These are phyloP conservation scores for Aspergillus novoparasiticus DNA, from an alignment of 2,329 filamentous ascomycete genomes.

Conservation along the genomic window DNA sequence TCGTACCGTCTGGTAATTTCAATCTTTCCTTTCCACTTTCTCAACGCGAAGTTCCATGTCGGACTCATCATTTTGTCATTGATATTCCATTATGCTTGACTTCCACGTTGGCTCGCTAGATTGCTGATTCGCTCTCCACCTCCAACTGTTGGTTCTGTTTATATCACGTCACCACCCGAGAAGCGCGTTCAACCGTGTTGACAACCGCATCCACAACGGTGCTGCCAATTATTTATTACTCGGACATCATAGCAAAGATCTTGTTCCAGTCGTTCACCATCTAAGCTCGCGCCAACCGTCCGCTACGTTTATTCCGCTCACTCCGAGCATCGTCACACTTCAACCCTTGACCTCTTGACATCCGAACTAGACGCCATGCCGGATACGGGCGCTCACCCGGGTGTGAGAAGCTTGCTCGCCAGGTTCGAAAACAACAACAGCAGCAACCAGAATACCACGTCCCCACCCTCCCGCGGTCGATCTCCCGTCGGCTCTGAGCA, in stretches of 20 bases:
- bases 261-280: background rate
- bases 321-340: background rate
- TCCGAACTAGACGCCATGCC: slow-evolving; percentile 17
- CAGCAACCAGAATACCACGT: slow-evolving; percentile 57
- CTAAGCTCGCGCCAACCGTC: background rate
- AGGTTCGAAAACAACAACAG: slow-evolving; percentile 76
- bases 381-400: slow-evolving; percentile 37
- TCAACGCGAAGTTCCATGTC: background rate
- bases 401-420: slow-evolving; percentile 73
- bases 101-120: slow-evolving; percentile 9
- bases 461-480: slow-evolving; percentile 69
- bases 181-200: slow-evolving; percentile 8
- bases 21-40: slow-evolving; percentile 7
- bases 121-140: slow-evolving; percentile 8
- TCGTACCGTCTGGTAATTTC: slow-evolving; percentile 8
- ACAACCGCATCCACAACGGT: background rate
- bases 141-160: slow-evolving; percentile 17
- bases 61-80: slow-evolving; percentile 6
- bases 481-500: slow-evolving; percentile 59
- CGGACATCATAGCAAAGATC: background rate
- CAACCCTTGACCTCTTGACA: background rate
- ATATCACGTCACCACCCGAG: slow-evolving; percentile 22
- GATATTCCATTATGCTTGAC: slow-evolving; percentile 9
- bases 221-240: background rate
- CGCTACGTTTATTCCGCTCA: background rate